Evolutionary conservation across 139 green algal species (phyloP), one percentile per base, ranked within the genome.

Genomic region (Chlamydomonas schloesseri): DNA sequence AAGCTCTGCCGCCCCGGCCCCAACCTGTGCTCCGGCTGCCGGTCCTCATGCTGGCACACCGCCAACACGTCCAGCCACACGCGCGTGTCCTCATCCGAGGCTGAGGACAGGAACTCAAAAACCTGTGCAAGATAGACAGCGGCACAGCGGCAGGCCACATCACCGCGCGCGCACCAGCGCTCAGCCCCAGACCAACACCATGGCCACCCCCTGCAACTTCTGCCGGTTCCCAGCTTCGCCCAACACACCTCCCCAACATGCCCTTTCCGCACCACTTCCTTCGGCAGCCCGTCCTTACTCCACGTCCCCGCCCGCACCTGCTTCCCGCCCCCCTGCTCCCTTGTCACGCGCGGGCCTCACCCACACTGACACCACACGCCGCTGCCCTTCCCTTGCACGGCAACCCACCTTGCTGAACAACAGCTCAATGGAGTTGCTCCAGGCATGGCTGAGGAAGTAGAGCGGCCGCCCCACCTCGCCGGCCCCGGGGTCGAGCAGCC

Each of bases 51-150:
- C 42, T 31, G 74, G 34, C 75, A 72, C 28, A 84, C 64, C 2
- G 79, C 79, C 65, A 85, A 33, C 65, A 75, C 65, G 65, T 85
- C 79, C 64, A 85, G 79, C 79, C 79, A 85, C 65, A 85, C 67
- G 64, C 79, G 79, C 18, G 79, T 85, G 79, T 24, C 20, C n/a
- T 85, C 79, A 65, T 85, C 79, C 42, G 42, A 50, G 23, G 79
- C 79, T 1, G 65, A 77, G 67, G 79, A n/a, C n/a, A 85, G 79
- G 79, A 77, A 76, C 29, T 85, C 79, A 75, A 85, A 76, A 47
- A 85, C 67, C 79, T 85, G 65, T 23, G 29, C 42, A 17, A 23
- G 36, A 29, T 0, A 53, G 24, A 37, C 14, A 1, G 24, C 24
- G 37, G 37, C 17, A 71, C 21, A 50, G 42, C 31, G 67, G 31